Evolutionary conservation across 1,139 yeast genomes (phyloP).

Genomic region (Zhuliangozyma parablackwelliae): DNA sequence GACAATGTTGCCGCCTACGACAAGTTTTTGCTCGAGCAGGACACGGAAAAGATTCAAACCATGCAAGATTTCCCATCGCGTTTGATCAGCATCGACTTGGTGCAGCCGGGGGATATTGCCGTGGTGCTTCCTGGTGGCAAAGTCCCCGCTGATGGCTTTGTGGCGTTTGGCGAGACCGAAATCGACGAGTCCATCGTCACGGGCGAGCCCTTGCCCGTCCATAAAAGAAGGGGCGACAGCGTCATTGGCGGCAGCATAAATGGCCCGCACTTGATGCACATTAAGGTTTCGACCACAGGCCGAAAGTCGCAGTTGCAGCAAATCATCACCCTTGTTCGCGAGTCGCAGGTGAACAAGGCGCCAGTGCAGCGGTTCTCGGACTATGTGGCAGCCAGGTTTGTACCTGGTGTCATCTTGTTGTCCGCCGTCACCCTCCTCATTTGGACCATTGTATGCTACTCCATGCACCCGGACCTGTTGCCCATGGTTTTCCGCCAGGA

Average conservation of each 20-base stretch:
- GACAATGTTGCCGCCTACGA: conserved; percentile 30
- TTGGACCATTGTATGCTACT: conserved; percentile 52
- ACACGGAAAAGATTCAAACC: conserved; percentile 1
- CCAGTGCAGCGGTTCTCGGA: conserved; percentile 92
- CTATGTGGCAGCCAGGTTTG: conserved; percentile 78
- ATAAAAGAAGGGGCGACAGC: conserved; percentile 53
- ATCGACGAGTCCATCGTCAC: conserved; percentile 86
- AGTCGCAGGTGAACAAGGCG: conserved; percentile 84
- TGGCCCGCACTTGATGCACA: conserved; percentile 67
- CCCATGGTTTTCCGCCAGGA: conserved; percentile 57
- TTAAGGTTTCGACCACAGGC: conserved; percentile 68
- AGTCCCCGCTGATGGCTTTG: conserved; percentile 87
- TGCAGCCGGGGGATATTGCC: conserved; percentile 75
- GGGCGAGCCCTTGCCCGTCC: conserved; percentile 80
- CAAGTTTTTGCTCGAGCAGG: conserved; percentile 3
- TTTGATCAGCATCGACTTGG: conserved; percentile 61
- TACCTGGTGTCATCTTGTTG: conserved; percentile 64
- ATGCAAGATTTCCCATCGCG: conserved; percentile 20
- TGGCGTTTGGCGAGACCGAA: conserved; percentile 74
- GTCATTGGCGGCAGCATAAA: conserved; percentile 92
- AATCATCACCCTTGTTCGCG: conserved; percentile 79
- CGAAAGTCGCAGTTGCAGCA: conserved; percentile 83
- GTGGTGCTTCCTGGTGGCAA: conserved; percentile 81
- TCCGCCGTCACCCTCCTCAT: conserved; percentile 60
- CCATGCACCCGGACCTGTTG: conserved; percentile 24